Base-by-base conservation (phyloP, 179 eudicot genomes). In the Pouteria campechiana region DNA sequence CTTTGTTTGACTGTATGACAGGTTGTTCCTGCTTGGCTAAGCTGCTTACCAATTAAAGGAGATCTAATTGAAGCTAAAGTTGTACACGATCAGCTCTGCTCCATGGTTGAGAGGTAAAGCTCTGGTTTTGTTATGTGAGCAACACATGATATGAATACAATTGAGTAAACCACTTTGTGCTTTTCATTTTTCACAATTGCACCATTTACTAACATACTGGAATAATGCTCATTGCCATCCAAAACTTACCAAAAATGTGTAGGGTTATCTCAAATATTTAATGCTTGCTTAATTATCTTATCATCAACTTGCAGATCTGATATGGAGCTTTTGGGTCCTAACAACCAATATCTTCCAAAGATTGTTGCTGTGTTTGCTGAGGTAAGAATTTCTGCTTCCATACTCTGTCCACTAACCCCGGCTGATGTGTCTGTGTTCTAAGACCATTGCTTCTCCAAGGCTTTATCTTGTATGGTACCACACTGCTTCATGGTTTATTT, bases 31-130 rank as follows among this genome's bases (percentile, higher is more conserved):
- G 85, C 76, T 23, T 83, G 94, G 90, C 46, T 83, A 58, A 48
- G 61, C 44, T 77, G 90, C 67, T 70, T 83, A 54, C 94, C 94
- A 2, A 59, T 84, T 13, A 80, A 77, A 65, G 76, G 80, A 32
- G 94, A 83, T 58, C 58, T 83, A 22, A 72, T 83, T 52, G 94
- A 83, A 62, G 94, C 94, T 32, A 83, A 83, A 68, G 80, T 64
- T 53, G 94, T 83, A 25, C 94, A 83, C 52, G 90, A 83, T 34
- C 86, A 69, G 66, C 90, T 83, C 24, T 80, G 85, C 44, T 64
- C 74, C 22, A 83, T 87, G 96, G 87, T 87, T 31, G 96, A 87
- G 55, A 83, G 83, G 96, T 57, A 33, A 43, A 44, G 17, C 24
- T 2, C 8, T 24, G 31, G 7, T 5, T 9, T 27, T 12, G 16